Percentiles rank a stretch among this genome's conserved stretches.
Evolutionary conservation across 352 stramenopile genomes (phyloP).

Genomic region (Phytopythium aichiense): DNA sequence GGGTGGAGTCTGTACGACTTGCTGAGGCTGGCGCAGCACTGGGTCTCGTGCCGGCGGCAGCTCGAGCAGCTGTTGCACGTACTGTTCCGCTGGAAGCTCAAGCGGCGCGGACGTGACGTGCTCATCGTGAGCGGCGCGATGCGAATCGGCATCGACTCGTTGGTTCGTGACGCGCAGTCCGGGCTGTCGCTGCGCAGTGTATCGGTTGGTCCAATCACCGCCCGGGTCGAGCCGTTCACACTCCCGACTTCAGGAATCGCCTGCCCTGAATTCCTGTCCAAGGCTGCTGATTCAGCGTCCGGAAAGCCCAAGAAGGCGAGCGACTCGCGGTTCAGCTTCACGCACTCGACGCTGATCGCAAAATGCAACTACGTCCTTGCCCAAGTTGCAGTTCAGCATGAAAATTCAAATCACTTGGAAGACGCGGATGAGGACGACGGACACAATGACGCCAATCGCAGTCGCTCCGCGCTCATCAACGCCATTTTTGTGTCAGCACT

Average conservation of each 20-base stretch:
- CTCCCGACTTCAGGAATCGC: conserved; percentile 34
- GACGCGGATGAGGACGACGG: not conserved
- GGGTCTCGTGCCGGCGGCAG: conserved; percentile 59
- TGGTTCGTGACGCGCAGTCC: conserved; percentile 44
- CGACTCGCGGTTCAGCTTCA: conserved; percentile 60
- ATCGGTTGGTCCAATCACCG: conserved; percentile 59
- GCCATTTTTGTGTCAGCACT: conserved; percentile 34
- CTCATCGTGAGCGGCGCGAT: conserved; percentile 69
- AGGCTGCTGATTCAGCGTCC: not conserved
- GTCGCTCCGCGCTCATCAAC: conserved; percentile 26
- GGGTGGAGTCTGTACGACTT: conserved; percentile 57
- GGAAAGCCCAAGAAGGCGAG: conserved; percentile 8
- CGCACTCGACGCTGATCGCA: conserved; percentile 26
- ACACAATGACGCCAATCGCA: conserved; percentile 1
- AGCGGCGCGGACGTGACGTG: conserved; percentile 58
- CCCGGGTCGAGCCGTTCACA: conserved; percentile 38
- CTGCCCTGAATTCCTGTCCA: conserved; percentile 40
- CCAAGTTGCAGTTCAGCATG: conserved; percentile 20
- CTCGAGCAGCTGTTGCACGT: conserved; percentile 65
- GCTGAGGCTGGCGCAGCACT: conserved; percentile 48
- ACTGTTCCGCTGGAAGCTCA: conserved; percentile 76
- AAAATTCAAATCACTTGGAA: conserved; percentile 7
- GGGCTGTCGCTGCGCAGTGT: conserved; percentile 50
- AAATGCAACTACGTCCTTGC: conserved; percentile 63
- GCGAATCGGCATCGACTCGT: conserved; percentile 54